Conservation (phyloP, 306 rosid species). For the Delonix regia region DNA sequence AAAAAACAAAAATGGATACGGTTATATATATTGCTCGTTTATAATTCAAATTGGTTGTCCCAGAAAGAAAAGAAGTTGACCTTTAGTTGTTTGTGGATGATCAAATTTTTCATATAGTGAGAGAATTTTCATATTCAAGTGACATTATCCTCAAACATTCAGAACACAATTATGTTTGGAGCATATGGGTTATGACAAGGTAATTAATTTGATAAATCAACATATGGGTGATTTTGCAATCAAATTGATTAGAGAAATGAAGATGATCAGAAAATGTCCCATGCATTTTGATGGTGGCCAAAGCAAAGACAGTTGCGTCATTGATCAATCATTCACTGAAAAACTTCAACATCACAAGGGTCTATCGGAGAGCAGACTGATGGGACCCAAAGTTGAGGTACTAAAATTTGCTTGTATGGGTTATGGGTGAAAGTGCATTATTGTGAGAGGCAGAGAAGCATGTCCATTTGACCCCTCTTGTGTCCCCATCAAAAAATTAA, state of each 20-base stretch:
- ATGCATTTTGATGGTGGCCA: not conserved
- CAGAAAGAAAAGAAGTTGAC: too few relatives aligned
- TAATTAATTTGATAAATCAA: too few relatives aligned
- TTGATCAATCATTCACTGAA: slow-evolving; percentile 46
- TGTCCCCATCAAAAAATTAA: slow-evolving; percentile 50
- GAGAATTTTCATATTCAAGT: not conserved
- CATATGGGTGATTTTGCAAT: not conserved
- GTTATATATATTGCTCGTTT: not conserved
- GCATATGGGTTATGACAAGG: too few relatives aligned
- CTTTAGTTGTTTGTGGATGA: too few relatives aligned
- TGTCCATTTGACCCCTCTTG: slow-evolving; percentile 63
- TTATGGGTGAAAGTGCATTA: slow-evolving; percentile 48
- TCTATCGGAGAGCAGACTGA: slow-evolving; percentile 41
- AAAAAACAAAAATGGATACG: not conserved
- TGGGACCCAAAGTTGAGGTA: slow-evolving; percentile 46
- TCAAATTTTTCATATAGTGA: not conserved
- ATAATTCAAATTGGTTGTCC: too few relatives aligned
- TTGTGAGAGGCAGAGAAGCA: slow-evolving; percentile 46
- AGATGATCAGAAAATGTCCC: too few relatives aligned
- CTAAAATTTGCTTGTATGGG: slow-evolving; percentile 42
- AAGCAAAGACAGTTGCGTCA: slow-evolving; percentile 37
- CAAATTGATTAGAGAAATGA: not conserved
- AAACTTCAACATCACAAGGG: slow-evolving; percentile 27
- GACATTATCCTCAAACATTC: not conserved
- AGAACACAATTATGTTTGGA: not conserved